Base-by-base conservation (phyloP, 176 grass and related monocot species). In the Oryza glumipatula region DNA sequence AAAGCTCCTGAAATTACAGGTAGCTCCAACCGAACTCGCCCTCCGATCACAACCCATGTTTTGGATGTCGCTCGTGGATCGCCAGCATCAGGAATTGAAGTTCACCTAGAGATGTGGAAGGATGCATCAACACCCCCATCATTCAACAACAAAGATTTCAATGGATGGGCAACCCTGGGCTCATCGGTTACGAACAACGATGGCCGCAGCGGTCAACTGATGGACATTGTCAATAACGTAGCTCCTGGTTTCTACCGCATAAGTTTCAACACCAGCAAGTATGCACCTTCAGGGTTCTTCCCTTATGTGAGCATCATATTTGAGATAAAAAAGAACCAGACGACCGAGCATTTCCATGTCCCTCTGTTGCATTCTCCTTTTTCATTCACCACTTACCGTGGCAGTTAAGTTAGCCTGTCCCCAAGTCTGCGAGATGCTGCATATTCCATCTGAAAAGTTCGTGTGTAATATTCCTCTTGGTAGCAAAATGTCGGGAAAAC, bases 11-110 rank as follows among this genome's bases (percentile, higher is more conserved):
- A 90, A 88, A 86, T 89, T 92, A 94, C 96, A 96, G 88, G 91
- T 87, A 75, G 81, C 39, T 80, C 68, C 11, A 82, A 51, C 67
- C 82, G 87, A 71, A 89, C 84, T 35, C 89, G 89, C 7, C 96
- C 96, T 45, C 93, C 96, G 32, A 92, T 99, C 19, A 99, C 93
- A 84, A 99, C 96, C 56, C 96, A 99, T 76, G 93, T 99, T 61
- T 73, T 94, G 81, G 96, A 99, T 28, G 76, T 90, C 0, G 92
- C 91, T 21, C 49, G 61, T 87, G 96, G 96, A 68, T 86, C 77
- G 11, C 91, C 91, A 65, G 96, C 93, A 72, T 89, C 96, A 41
- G 91, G 91, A 77, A 88, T 99, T 16, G 91, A 96, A 36, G 83
- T 99, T 71, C 85, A 90, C 63, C 84, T 96, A 66, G 96, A 99